phyloP scores from a whole-genome alignment of 352 stramenopile species.

The Globisporangium spiculum region DNA sequence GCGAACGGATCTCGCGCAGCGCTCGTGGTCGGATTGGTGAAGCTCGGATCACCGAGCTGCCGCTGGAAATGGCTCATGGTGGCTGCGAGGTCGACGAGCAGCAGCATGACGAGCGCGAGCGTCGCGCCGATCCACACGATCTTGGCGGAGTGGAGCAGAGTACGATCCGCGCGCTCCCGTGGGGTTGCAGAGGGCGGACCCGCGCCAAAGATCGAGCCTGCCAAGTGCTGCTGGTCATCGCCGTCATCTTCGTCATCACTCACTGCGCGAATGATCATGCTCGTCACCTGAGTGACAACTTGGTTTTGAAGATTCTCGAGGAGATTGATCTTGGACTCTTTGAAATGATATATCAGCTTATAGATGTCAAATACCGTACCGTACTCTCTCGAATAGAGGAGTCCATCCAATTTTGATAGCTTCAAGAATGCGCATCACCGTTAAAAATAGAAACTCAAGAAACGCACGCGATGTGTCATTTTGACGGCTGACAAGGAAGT shows the following conservation, averaged over 20 bases:
- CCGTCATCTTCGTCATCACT: slow-evolving; percentile 48
- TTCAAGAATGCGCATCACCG: background rate
- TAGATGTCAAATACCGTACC: background rate
- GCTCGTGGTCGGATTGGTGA: background rate
- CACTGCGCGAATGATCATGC: slow-evolving; percentile 77
- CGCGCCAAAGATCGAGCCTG: slow-evolving; percentile 17
- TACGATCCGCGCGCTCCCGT: background rate
- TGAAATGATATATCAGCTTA: background rate
- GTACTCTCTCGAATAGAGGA: background rate
- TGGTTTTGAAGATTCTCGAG: background rate
- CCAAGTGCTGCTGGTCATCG: slow-evolving; percentile 20
- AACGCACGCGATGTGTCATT: background rate
- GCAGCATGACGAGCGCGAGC: slow-evolving; percentile 38
- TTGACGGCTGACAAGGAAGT: background rate
- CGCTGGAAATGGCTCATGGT: slow-evolving; percentile 26
- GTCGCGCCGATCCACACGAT: slow-evolving; percentile 47
- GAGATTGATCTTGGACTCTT: background rate
- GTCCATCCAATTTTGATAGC: background rate
- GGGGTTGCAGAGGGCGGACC: slow-evolving; percentile 12
- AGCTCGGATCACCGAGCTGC: slow-evolving; percentile 5
- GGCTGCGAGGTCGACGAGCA: slow-evolving; percentile 62
- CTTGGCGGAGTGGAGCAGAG: slow-evolving; percentile 20
- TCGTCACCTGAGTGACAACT: background rate
- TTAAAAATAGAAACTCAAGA: background rate
- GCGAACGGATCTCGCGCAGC: slow-evolving; percentile 32